Conservation (phyloP, 495 filamentous ascomycete genomes). For the Hypoxylon rickii region DNA sequence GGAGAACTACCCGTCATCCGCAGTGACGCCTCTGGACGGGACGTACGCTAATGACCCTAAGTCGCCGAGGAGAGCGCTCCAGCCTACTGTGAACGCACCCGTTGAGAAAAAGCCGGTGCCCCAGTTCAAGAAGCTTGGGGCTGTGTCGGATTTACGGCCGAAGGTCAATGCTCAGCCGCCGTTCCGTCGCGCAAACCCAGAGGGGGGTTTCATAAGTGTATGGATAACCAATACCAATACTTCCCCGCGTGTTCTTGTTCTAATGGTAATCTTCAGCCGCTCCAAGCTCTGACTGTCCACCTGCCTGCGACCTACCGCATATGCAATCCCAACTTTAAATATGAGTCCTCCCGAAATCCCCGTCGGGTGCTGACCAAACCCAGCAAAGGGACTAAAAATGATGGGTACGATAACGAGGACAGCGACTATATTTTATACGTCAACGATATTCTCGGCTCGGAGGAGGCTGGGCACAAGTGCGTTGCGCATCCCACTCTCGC, state of each 20-base stretch:
- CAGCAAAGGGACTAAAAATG: constrained; percentile 98
- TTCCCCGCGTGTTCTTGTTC: constrained; percentile 2
- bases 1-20: constrained; percentile 67
- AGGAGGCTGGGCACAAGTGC: constrained; percentile 96
- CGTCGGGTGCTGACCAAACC: constrained; percentile 97
- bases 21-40: constrained; percentile 69
- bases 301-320: constrained; percentile 96
- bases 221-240: constrained; percentile 41
- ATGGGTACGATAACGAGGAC: constrained; percentile 98
- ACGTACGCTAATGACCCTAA: constrained; percentile 74
- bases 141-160: constrained; percentile 75
- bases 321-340: constrained; percentile 98
- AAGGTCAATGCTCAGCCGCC: constrained; percentile 85
- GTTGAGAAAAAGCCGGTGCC: constrained; percentile 76
- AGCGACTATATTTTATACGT: constrained; percentile 99
- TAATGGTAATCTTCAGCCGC: constrained; percentile 62
- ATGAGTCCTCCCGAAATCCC: constrained; percentile 98
- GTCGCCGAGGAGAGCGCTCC: constrained; percentile 65
- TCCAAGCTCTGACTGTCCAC: constrained; percentile 94
- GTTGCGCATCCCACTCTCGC: constrained; percentile 33
- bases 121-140: constrained; percentile 78
- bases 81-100: constrained; percentile 48
- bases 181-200: constrained; percentile 91
- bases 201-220: constrained; percentile 98
- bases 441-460: constrained; percentile 97